phyloP scores from a whole-genome alignment of 768 basidiomycete genomes.

The Trametes meyenii region DNA sequence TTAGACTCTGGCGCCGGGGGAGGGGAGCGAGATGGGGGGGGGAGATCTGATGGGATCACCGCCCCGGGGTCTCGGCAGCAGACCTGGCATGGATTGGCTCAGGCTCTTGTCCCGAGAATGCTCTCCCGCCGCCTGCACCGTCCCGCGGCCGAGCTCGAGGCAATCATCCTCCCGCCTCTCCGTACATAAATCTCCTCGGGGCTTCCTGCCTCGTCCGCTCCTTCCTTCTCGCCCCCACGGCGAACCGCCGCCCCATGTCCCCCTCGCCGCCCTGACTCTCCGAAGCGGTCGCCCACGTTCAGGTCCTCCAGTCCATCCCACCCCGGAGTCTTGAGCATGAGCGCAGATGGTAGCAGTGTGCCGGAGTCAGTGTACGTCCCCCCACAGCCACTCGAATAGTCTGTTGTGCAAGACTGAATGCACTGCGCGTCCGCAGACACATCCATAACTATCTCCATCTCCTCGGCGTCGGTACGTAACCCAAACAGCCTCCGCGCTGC shows the following conservation, averaged over 20 bases:
- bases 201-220: conserved; percentile 1
- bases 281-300: background rate
- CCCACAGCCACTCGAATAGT: background rate
- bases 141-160: background rate
- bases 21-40: background rate
- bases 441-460: conserved; percentile 31
- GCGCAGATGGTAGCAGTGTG: conserved; percentile 12
- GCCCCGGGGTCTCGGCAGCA: background rate
- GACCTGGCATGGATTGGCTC: background rate
- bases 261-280: conserved; percentile 1
- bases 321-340: conserved; percentile 13
- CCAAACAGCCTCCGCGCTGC: background rate
- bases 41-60: conserved; percentile 7
- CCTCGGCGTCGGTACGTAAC: conserved; percentile 26
- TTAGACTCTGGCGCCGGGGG: conserved; percentile 1
- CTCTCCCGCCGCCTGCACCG: background rate
- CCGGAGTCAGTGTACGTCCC: conserved; percentile 16
- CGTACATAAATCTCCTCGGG: conserved; percentile 5
- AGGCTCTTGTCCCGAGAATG: conserved; percentile 5
- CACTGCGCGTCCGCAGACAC: conserved; percentile 9
- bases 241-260: conserved; percentile 10
- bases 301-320: background rate
- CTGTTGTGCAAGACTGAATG: conserved; percentile 9
- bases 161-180: background rate
- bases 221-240: conserved; percentile 1